A percentile compares a stretch with the other conserved stretches of the same genome.
These are phyloP conservation scores for Clonostachys chloroleuca DNA, from an alignment of 2,329 filamentous ascomycete species.

Conservation along the genomic window DNA sequence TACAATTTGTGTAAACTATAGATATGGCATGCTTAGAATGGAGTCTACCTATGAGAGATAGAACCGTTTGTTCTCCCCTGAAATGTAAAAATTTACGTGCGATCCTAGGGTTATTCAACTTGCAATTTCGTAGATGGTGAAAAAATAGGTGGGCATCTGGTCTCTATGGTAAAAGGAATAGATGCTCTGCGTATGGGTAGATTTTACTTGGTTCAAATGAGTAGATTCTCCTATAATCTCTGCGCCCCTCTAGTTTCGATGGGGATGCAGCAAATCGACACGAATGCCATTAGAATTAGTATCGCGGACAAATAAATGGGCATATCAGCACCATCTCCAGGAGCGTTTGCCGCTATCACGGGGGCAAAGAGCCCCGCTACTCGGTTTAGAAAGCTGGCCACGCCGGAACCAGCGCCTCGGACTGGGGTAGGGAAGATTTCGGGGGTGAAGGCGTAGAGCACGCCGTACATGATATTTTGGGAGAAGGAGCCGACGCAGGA, in stretches of 20 bases:
- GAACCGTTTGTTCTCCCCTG: background rate
- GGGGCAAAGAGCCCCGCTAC: conserved; percentile 65
- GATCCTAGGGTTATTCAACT: background rate
- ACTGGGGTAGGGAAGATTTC: conserved; percentile 73
- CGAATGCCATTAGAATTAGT: conserved; percentile 54
- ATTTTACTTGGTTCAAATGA: background rate
- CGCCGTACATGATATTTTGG: conserved; percentile 75
- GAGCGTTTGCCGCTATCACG: conserved; percentile 58
- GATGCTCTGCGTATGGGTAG: background rate
- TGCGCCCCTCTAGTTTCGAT: conserved; percentile 60
- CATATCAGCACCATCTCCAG: conserved; percentile 50
- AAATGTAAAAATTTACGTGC: background rate
- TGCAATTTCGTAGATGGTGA: background rate
- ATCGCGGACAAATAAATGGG: conserved; percentile 54
- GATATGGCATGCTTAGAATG: no score
- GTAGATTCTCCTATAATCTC: conserved; percentile 33
- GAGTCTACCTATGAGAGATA: background rate
- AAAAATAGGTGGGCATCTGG: background rate
- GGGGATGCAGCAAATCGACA: conserved; percentile 55
- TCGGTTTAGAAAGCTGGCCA: conserved; percentile 68
- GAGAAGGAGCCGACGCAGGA: conserved; percentile 66
- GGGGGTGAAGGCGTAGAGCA: conserved; percentile 72
- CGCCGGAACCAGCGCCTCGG: conserved; percentile 67
- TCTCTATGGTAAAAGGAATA: background rate
- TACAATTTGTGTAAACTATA: no score